A percentile compares a stretch with the other conserved stretches of the same genome.
Evolutionary conservation across 768 basidiomycete genomes (phyloP).

Genomic region (Austroboletus eburneus): DNA sequence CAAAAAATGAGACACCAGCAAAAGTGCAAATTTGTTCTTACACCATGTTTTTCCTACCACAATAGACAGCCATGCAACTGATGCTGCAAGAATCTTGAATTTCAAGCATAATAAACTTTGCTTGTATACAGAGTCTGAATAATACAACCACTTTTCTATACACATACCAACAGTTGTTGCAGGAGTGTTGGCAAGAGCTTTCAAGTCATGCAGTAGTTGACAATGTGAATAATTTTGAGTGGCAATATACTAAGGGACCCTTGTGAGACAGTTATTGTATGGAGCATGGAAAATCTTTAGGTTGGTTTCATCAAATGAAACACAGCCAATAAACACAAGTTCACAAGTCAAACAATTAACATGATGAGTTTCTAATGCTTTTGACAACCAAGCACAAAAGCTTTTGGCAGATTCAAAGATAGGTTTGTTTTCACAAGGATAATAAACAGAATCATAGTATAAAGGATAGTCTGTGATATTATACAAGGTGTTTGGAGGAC

Average conservation of each 20-base stretch:
- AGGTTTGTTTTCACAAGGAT: neutral
- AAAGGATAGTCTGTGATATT: neutral
- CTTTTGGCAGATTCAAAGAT: neutral
- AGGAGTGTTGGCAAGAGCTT: too few species aligned
- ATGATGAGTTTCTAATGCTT: neutral
- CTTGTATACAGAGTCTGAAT: too few species aligned
- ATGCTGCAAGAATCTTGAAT: too few species aligned
- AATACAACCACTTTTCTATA: too few species aligned
- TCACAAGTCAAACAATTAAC: neutral
- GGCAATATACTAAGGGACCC: neutral
- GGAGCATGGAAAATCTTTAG: neutral
- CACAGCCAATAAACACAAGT: neutral
- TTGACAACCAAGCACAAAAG: neutral
- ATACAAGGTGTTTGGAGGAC: neutral
- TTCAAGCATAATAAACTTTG: too few species aligned
- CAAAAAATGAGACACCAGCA: too few species aligned
- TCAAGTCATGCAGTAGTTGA: too few species aligned
- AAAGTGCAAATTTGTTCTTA: too few species aligned
- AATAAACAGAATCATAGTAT: neutral
- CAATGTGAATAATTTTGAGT: too few species aligned
- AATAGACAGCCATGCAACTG: too few species aligned
- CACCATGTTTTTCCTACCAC: too few species aligned
- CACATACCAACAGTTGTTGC: too few species aligned
- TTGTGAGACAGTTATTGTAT: neutral
- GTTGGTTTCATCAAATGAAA: neutral